Evolutionary conservation across 106 monocot genomes (phyloP).

Genomic region (Platanthera zijinensis): DNA sequence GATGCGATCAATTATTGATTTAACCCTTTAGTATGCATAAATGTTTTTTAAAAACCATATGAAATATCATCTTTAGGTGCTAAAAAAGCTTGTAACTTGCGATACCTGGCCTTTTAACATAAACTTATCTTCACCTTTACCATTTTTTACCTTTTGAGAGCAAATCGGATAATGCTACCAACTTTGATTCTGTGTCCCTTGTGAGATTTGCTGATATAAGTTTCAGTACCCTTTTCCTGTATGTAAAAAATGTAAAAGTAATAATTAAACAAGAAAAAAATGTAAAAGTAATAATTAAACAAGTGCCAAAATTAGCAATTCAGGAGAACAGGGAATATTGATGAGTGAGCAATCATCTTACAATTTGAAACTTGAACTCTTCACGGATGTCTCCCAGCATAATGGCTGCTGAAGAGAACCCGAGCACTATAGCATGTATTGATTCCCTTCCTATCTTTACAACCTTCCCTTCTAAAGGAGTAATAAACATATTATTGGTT

Average conservation of each 20-base stretch:
- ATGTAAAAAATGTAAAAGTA: background rate
- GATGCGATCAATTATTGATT: too few relatives aligned
- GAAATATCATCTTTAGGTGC: too few relatives aligned
- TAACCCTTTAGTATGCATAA: too few relatives aligned
- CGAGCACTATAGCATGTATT: conserved; percentile 57
- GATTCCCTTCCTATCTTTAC: conserved; percentile 66
- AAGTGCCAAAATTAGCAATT: background rate
- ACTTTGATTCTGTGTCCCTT: conserved; percentile 47
- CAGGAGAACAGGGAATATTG: background rate
- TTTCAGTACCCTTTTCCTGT: conserved; percentile 34
- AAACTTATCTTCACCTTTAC: too few relatives aligned
- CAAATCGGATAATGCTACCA: conserved; percentile 57
- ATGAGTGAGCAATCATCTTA: conserved; percentile 24
- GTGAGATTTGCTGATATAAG: conserved; percentile 32
- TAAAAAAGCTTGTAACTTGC: too few relatives aligned
- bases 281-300: background rate
- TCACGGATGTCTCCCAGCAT: conserved; percentile 56
- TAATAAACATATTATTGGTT: background rate
- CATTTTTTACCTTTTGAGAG: conserved; percentile 47
- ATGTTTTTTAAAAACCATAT: too few relatives aligned
- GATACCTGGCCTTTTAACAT: too few relatives aligned
- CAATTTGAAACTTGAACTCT: conserved; percentile 57
- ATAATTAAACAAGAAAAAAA: background rate
- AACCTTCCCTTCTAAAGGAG: conserved; percentile 68
- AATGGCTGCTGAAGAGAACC: conserved; percentile 65